Evolutionary conservation across 805 yeast genomes (phyloP).

Genomic region (Kregervanrija pseudodelftensis): DNA sequence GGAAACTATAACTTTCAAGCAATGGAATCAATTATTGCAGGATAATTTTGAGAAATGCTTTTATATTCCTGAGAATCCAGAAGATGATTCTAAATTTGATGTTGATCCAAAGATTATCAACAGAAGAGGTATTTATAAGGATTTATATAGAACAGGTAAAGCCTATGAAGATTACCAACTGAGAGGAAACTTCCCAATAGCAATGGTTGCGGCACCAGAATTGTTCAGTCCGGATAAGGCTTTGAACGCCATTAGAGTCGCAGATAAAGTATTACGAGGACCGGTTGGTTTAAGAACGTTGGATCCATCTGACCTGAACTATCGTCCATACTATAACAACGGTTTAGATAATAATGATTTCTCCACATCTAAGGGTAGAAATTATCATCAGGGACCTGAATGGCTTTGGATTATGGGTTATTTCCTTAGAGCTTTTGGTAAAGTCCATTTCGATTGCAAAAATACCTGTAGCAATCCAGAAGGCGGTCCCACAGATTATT

Average conservation of each 20-base stretch:
- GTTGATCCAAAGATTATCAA: constrained; percentile 63
- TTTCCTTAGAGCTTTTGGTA: constrained; percentile 70
- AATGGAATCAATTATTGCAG: constrained; percentile 70
- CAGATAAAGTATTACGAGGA: constrained; percentile 73
- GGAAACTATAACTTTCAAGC: constrained; percentile 41
- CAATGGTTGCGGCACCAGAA: constrained; percentile 94
- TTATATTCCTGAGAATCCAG: constrained; percentile 62
- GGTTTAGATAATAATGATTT: constrained; percentile 77
- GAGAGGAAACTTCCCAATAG: constrained; percentile 87
- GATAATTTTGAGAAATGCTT: constrained; percentile 72
- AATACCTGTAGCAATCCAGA: constrained; percentile 1
- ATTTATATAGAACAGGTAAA: constrained; percentile 71
- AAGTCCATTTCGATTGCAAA: constrained; percentile 36
- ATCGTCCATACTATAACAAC: constrained; percentile 83
- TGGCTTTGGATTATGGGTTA: constrained; percentile 95
- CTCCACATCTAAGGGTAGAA: constrained; percentile 91
- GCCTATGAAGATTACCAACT: constrained; percentile 91
- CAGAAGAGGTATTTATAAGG: constrained; percentile 93
- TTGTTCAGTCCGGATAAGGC: constrained; percentile 63
- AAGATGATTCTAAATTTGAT: constrained; percentile 53
- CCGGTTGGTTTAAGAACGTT: constrained; percentile 88
- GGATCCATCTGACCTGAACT: constrained; percentile 89
- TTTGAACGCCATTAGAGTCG: constrained; percentile 53
- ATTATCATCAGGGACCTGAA: constrained; percentile 98
- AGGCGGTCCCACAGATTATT: constrained; percentile 38